Evolutionary conservation across 2,329 filamentous ascomycete species (phyloP), one percentile per base, ranked within the genome.

Genomic region (Corynespora cassiicola): DNA sequence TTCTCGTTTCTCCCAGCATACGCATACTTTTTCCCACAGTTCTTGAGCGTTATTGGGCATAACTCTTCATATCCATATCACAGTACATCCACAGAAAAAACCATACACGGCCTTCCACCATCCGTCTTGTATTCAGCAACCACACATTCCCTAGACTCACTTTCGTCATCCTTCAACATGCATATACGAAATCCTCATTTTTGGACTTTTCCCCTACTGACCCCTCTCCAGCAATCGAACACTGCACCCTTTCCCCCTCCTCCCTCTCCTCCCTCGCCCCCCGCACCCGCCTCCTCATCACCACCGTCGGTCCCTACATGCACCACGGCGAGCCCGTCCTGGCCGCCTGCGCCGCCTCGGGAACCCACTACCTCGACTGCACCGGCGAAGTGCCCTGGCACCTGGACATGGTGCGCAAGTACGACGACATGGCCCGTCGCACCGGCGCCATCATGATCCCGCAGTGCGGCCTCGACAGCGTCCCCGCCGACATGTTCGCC

Each of bases 351-450:
- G 82, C 80, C 3, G 72, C 76, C 35, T 78, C 76, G 48, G 83
- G 84, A 5, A 87, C 84, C 4, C 83, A 87, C 61, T 87, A 87
- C 54, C 65, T 87, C 37, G 84, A 87, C 60, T 79, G 77, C 31
- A 85, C 83, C 5, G 84, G 83, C 31, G 83, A 86, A 59, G 75
- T 78, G 1, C 80, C 81, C 2, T 87, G 83, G 82, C 73, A 84
- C 24, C 75, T 76, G 46, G 75, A 81, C 30, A 83, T 86, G 69
- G 75, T 85, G 39, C 64, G 75, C 14, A 80, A 82, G 53, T 85
- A 84, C 54, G 75, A 86, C 47, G 73, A 75, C 7, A 74, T 70
- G 1, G 84, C 84, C 6, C 80, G 82, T 54, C 65, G 71, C 31
- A 85, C 75, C 43, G 77, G 77, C 18, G 80, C 82, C 37, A 81